phyloP scores from a whole-genome alignment of 306 rosid genomes.

The Sesbania bispinosa region DNA sequence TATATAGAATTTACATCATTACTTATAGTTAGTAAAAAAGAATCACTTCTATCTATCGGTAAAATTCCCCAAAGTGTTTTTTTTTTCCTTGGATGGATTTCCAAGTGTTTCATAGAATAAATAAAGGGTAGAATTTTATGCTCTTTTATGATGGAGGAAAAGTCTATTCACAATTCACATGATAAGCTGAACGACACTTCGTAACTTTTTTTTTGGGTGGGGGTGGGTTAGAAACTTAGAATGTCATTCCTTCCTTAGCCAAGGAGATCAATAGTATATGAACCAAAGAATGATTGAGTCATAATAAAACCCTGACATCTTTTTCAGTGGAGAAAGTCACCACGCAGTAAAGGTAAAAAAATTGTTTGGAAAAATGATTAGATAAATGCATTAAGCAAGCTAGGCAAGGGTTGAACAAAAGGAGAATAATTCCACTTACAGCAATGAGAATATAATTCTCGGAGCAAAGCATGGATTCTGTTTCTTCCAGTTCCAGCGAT shows the following conservation, averaged over 20 bases:
- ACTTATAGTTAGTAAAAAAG: not conserved
- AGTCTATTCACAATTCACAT: not conserved
- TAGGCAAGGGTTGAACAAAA: not conserved
- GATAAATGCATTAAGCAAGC: not conserved
- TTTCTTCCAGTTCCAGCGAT: constrained; percentile 29
- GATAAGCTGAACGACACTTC: not conserved
- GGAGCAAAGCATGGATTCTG: constrained; percentile 7
- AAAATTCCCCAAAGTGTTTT: too few species aligned
- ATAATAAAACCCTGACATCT: not conserved
- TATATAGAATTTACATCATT: not conserved
- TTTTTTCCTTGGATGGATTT: too few species aligned
- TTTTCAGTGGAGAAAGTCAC: not conserved
- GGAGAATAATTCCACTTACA: constrained; percentile 18
- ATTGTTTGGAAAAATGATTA: not conserved
- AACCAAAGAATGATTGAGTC: not conserved
- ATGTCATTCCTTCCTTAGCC: constrained; percentile 25
- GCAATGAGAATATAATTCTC: constrained; percentile 18
- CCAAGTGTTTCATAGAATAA: not conserved
- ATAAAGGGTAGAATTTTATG: not conserved
- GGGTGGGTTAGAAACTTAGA: too few species aligned
- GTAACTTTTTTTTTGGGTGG: not conserved
- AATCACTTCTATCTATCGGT: too few species aligned
- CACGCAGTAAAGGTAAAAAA: not conserved
- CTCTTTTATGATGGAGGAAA: not conserved
- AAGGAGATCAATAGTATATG: constrained; percentile 10